These are phyloP conservation scores for Stellera chamaejasme DNA, from an alignment of 345 rosid species.

Conservation along the genomic window DNA sequence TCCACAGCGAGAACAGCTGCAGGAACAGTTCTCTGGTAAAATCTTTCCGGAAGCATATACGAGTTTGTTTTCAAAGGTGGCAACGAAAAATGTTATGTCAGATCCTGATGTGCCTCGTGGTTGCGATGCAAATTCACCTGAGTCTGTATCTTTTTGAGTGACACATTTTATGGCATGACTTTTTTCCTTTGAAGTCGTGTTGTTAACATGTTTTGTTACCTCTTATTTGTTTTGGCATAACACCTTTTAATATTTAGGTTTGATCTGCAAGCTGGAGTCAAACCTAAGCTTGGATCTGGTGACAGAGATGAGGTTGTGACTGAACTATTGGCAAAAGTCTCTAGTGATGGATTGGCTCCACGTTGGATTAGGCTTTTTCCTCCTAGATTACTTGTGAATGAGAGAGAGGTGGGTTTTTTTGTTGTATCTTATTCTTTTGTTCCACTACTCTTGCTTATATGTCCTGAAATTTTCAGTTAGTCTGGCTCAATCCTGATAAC, in stretches of 20 bases:
- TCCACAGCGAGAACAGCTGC: constrained; percentile 66
- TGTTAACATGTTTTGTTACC: constrained; percentile 4
- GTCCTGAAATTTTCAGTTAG: constrained; percentile 40
- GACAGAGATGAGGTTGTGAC: constrained; percentile 63
- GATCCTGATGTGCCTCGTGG: constrained; percentile 83
- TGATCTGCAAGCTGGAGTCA: constrained; percentile 67
- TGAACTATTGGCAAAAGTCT: constrained; percentile 42
- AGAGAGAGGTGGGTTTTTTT: constrained; percentile 54
- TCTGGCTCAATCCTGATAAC: constrained; percentile 94
- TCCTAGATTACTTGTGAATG: constrained; percentile 69
- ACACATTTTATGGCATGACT: constrained; percentile 2
- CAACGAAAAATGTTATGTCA: constrained; percentile 51
- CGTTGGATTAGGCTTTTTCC: constrained; percentile 82
- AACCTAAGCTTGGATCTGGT: constrained; percentile 76
- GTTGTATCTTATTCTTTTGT: background rate
- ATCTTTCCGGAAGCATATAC: constrained; percentile 37
- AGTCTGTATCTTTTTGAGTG: constrained; percentile 40
- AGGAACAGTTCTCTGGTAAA: constrained; percentile 50
- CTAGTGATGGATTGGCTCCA: constrained; percentile 53
- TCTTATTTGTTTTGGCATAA: constrained; percentile 16
- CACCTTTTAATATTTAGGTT: constrained; percentile 40
- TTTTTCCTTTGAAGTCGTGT: background rate
- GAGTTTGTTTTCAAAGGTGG: constrained; percentile 26
- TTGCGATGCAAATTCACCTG: constrained; percentile 63
- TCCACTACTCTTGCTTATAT: constrained; percentile 9